Conservation (phyloP, 2,329 filamentous ascomycete species). For the Sarocladiaceae sp. region DNA sequence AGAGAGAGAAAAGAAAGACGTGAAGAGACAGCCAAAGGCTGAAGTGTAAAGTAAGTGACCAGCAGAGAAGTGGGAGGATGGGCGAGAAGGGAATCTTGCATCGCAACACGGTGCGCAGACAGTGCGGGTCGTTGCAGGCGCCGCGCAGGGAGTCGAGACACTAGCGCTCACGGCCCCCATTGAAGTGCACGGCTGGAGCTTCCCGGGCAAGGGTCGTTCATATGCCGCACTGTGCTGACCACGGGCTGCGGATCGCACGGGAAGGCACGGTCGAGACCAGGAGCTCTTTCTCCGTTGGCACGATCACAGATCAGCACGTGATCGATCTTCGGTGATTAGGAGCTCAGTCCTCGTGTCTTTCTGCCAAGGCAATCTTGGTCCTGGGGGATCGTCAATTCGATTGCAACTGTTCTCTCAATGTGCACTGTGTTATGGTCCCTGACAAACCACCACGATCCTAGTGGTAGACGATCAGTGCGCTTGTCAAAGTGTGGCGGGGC, state of each 20-base stretch:
- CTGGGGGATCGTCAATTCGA: too few relatives aligned
- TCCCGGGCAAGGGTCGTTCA: too few relatives aligned
- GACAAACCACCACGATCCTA: conserved; percentile 8
- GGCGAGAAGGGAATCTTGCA: neutral
- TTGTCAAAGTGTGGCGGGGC: conserved; percentile 3
- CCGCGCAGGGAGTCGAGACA: neutral
- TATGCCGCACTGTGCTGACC: neutral
- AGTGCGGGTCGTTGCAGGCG: too few relatives aligned
- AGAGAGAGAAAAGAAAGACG: neutral
- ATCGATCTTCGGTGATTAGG: too few relatives aligned
- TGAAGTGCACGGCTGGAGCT: too few relatives aligned
- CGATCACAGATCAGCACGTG: neutral
- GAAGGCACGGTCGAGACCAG: neutral
- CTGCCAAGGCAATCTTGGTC: too few relatives aligned
- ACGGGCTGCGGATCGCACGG: conserved; percentile 3
- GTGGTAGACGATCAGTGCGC: conserved; percentile 5
- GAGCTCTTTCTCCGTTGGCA: neutral
- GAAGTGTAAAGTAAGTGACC: neutral
- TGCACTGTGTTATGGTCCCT: conserved; percentile 4
- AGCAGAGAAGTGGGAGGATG: neutral
- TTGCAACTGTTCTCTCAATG: too few relatives aligned
- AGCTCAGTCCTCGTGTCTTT: too few relatives aligned
- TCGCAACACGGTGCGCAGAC: conserved; percentile 7
- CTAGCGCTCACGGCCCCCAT: too few relatives aligned
- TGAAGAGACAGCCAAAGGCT: neutral